Percentiles rank a stretch among this genome's conserved stretches.
phyloP scores from a whole-genome alignment of 2,329 filamentous ascomycete genomes.

The Venturiaceae sp. region DNA sequence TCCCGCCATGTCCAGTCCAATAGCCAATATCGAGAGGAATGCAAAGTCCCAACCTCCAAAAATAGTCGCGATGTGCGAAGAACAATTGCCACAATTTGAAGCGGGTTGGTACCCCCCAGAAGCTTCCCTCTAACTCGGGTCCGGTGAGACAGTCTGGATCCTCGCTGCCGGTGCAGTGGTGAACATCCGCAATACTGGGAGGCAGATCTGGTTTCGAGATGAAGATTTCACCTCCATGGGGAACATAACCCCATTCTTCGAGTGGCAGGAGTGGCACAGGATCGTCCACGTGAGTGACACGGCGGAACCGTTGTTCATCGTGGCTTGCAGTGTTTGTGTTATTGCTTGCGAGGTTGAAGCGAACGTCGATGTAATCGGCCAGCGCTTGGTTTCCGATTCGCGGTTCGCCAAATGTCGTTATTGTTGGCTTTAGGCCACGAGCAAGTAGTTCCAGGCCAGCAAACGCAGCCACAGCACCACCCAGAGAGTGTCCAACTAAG shows the following conservation, averaged over 20 bases:
- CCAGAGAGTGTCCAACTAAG: slow-evolving; percentile 83
- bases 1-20: neutral
- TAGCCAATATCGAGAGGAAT: slow-evolving; percentile 41
- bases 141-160: slow-evolving; percentile 65
- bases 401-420: slow-evolving; percentile 93
- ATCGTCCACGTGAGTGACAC: slow-evolving; percentile 79
- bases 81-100: slow-evolving; percentile 86
- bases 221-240: slow-evolving; percentile 81
- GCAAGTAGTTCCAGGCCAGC: slow-evolving; percentile 77
- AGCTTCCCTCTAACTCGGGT: slow-evolving; percentile 11
- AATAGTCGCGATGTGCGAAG: slow-evolving; percentile 93
- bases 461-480: slow-evolving; percentile 82
- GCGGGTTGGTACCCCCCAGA: slow-evolving; percentile 35
- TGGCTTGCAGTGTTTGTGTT: slow-evolving; percentile 10
- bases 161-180: slow-evolving; percentile 58
- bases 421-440: slow-evolving; percentile 62
- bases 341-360: slow-evolving; percentile 31
- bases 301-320: slow-evolving; percentile 44
- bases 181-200: slow-evolving; percentile 59
- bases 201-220: slow-evolving; percentile 65
- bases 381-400: slow-evolving; percentile 46
- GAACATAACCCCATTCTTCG: slow-evolving; percentile 75
- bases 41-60: slow-evolving; percentile 86
- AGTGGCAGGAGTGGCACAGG: slow-evolving; percentile 83
- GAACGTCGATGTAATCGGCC: slow-evolving; percentile 42